Conservation (phyloP, 208 protist species). For the Wallacemonas rigidus region DNA sequence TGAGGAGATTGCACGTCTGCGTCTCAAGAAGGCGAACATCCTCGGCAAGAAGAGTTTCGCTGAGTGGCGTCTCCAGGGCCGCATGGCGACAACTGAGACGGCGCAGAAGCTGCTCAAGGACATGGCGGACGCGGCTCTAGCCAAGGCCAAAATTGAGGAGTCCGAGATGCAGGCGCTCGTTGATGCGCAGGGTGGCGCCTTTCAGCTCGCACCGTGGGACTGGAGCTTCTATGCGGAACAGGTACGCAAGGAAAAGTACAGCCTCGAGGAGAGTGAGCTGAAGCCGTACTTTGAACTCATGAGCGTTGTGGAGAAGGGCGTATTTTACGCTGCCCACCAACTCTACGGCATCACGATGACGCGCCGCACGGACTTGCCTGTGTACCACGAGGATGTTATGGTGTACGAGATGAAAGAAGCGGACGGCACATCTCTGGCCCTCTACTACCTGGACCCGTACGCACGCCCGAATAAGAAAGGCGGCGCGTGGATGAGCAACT, state of each 20-base stretch:
- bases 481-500: constrained; percentile 63
- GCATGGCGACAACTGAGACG: constrained; percentile 43
- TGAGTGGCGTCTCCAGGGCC: constrained; percentile 43
- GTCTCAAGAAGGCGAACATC: constrained; percentile 44
- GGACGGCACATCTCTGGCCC: constrained; percentile 32
- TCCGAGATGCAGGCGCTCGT: constrained; percentile 32
- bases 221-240: constrained; percentile 49
- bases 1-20: constrained; percentile 41
- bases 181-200: constrained; percentile 26
- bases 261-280: constrained; percentile 49
- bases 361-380: constrained; percentile 43
- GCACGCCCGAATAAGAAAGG: constrained; percentile 57
- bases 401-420: constrained; percentile 46
- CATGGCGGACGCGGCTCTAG: constrained; percentile 26
- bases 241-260: constrained; percentile 44
- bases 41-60: constrained; percentile 50
- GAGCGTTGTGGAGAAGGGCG: constrained; percentile 52
- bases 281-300: constrained; percentile 58
- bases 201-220: constrained; percentile 46
- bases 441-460: constrained; percentile 59
- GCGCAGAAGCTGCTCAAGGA: constrained; percentile 36
- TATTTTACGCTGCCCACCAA: constrained; percentile 52
- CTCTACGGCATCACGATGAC: constrained; percentile 51
- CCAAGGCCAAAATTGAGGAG: constrained; percentile 26
- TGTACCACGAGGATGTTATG: constrained; percentile 46